Evolutionary conservation across 2,329 filamentous ascomycete genomes (phyloP), one percentile per base, ranked within the genome.

Genomic region (Fusarium sororula): DNA sequence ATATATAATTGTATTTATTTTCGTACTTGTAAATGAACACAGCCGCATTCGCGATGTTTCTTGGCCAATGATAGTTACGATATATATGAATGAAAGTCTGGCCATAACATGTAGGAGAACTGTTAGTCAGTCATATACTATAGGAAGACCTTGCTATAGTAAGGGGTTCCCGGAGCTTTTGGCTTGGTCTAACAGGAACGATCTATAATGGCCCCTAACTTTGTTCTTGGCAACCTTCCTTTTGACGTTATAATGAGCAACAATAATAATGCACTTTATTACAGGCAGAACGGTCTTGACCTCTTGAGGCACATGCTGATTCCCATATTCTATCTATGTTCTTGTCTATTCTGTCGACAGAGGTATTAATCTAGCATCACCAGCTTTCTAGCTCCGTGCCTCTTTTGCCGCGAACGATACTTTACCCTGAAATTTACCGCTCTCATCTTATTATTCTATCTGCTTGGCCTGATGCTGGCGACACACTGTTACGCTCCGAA

Each of bases 11-110:
- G 9, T 28, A 48, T n/a, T 4, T 30, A 30, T n/a, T 17, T n/a
- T 5, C 4, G 3, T 17, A n/a, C 4, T n/a, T 0, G 3, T 4
- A 12, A 50, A n/a, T 32, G 10, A 4, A n/a, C 14, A 7, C 14
- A 48, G 9, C 6, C 5, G 6, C 20, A n/a, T n/a, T 50, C 6
- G 47, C 22, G n/a, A n/a, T 22, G 20, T 50, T 3, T 9, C 4
- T n/a, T 15, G 9, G 10, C 28, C 6, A 18, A 32, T 50, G 4
- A 13, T 32, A 32, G 20, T 17, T 18, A 26, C 13, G 3, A 50
- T 4, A 4, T 15, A n/a, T 32, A 4, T 30, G 5, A n/a, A 18
- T 18, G 14, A 7, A n/a, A n/a, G 22, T 17, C 22, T 10, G 28
- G 47, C 14, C 22, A 18, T 13, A n/a, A 12, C 28, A 14, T 7